These are phyloP conservation scores for Bipolaris victoriae DNA, from an alignment of 2,329 filamentous ascomycete genomes.

Conservation along the genomic window DNA sequence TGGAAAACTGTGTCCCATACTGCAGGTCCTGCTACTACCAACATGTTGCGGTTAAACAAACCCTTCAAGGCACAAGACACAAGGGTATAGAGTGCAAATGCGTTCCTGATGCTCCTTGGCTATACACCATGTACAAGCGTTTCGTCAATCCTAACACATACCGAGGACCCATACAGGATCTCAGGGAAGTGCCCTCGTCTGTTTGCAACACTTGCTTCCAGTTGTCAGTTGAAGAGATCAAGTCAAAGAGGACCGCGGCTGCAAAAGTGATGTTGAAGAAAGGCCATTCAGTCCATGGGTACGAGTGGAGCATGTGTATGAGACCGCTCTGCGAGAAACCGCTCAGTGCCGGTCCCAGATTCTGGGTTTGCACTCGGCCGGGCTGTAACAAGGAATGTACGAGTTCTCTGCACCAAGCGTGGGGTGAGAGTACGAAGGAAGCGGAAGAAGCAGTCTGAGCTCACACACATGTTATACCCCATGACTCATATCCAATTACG, in stretches of 20 bases:
- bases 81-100: slow-evolving; percentile 20
- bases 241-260: slow-evolving; percentile 14
- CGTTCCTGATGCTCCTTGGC: slow-evolving; percentile 12
- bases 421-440: slow-evolving; percentile 1
- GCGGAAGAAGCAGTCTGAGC: not conserved
- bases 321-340: slow-evolving; percentile 12
- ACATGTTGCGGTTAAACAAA: slow-evolving; percentile 1
- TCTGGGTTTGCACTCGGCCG: slow-evolving; percentile 28
- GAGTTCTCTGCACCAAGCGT: slow-evolving; percentile 21
- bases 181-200: not conserved
- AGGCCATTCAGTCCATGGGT: slow-evolving; percentile 12
- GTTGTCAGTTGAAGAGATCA: slow-evolving; percentile 10
- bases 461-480: too few species aligned
- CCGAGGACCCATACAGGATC: not conserved
- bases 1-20: slow-evolving; percentile 30
- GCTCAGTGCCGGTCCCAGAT: slow-evolving; percentile 27
- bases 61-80: not conserved
- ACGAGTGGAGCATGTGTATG: slow-evolving; percentile 19
- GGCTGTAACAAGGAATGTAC: slow-evolving; percentile 25
- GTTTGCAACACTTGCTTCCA: slow-evolving; percentile 27
- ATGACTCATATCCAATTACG: not conserved
- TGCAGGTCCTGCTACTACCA: slow-evolving; percentile 32
- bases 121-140: slow-evolving; percentile 7
- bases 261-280: slow-evolving; percentile 24
- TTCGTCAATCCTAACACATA: not conserved